Percentiles rank a stretch among this genome's conserved stretches.
These are phyloP conservation scores for Solanum chaucha DNA, from an alignment of 257 asterid species.

Conservation along the genomic window DNA sequence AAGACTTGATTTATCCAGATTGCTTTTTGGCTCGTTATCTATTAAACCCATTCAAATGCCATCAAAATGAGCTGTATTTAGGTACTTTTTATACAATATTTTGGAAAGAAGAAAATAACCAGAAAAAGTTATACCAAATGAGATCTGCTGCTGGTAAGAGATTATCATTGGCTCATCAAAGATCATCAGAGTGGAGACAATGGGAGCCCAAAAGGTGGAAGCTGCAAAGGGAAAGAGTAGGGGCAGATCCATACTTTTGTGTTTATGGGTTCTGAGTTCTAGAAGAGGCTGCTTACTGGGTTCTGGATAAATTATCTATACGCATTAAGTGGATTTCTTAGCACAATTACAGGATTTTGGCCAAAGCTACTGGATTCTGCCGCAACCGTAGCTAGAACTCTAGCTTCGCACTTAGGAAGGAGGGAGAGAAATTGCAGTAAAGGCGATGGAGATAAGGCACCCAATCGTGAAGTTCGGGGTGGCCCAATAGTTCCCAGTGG, in stretches of 20 bases:
- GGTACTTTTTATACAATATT: neutral
- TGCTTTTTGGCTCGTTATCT: neutral
- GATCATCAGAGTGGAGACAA: neutral
- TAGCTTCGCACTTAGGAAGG: neutral
- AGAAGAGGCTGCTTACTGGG: neutral
- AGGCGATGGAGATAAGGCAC: neutral
- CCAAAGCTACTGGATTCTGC: neutral
- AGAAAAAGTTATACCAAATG: neutral
- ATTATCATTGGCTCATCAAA: neutral
- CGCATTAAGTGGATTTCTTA: neutral
- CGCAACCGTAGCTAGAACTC: neutral
- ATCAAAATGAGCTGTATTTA: neutral
- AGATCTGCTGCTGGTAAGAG: neutral
- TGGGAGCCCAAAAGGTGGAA: neutral
- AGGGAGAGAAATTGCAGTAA: neutral
- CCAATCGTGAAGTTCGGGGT: too few relatives aligned
- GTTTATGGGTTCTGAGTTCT: neutral
- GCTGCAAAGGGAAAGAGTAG: neutral
- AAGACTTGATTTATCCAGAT: neutral
- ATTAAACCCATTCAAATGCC: neutral
- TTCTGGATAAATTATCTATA: neutral
- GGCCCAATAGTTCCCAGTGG: too few relatives aligned
- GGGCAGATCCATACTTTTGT: neutral
- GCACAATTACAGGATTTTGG: neutral
- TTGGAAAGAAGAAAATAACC: neutral